Percentiles rank a stretch among this genome's conserved stretches.
phyloP scores from a whole-genome alignment of 345 rosid species.

The Brassica incana region DNA sequence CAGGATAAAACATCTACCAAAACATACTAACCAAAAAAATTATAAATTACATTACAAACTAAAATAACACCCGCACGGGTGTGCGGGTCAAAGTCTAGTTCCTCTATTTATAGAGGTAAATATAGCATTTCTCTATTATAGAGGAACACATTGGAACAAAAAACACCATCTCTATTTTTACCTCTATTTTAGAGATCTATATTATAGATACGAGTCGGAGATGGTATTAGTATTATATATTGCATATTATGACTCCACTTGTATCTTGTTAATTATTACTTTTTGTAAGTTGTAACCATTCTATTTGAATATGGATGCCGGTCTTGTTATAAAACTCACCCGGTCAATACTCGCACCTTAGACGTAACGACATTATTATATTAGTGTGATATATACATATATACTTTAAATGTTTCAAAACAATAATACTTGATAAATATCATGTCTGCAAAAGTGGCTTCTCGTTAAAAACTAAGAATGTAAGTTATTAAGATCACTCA shows the following conservation, averaged over 20 bases:
- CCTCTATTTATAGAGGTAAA: too few relatives aligned
- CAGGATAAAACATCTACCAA: too few relatives aligned
- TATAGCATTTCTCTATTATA: too few relatives aligned
- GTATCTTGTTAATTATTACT: slow-evolving; percentile 4
- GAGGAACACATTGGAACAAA: too few relatives aligned
- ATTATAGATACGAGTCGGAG: too few relatives aligned
- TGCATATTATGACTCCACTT: slow-evolving; percentile 14
- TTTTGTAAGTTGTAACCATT: not conserved
- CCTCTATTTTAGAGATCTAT: too few relatives aligned
- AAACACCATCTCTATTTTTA: too few relatives aligned
- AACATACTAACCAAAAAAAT: too few relatives aligned
- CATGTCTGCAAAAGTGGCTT: not conserved
- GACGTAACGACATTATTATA: not conserved
- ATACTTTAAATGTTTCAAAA: not conserved
- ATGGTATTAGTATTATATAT: not conserved
- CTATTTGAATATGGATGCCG: slow-evolving; percentile 1
- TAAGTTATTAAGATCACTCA: not conserved
- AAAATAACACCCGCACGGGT: too few relatives aligned
- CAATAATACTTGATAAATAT: not conserved
- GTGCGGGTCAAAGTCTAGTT: too few relatives aligned
- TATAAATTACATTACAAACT: too few relatives aligned
- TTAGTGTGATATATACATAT: not conserved
- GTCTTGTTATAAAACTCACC: slow-evolving; percentile 16
- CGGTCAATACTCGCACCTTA: slow-evolving; percentile 22
- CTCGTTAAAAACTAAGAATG: not conserved